phyloP scores from a whole-genome alignment of 495 filamentous ascomycete species.

The Thermothielavioides terrestris region DNA sequence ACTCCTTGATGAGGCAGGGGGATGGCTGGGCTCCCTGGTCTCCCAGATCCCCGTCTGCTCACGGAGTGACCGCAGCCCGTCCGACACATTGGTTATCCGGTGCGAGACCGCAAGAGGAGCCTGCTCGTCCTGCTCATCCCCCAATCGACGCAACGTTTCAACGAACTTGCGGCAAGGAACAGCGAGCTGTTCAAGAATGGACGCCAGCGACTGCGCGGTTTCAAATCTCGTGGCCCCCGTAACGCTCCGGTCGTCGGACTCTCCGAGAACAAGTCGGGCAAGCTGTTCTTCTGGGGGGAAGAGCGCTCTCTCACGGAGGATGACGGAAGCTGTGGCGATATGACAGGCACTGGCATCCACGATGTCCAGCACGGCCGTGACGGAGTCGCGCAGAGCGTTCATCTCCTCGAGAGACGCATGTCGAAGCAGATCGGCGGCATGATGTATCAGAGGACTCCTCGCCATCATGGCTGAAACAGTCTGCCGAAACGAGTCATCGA shows the following conservation, averaged over 20 bases:
- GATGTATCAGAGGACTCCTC: slow-evolving; percentile 27
- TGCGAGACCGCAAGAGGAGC: background rate
- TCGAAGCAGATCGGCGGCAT: slow-evolving; percentile 21
- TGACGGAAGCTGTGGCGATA: slow-evolving; percentile 3
- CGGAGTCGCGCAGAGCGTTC: background rate
- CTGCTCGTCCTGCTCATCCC: background rate
- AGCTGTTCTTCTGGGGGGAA: slow-evolving; percentile 17
- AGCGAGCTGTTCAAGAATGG: slow-evolving; percentile 3
- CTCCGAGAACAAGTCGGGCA: background rate
- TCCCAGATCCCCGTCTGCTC: too few relatives aligned
- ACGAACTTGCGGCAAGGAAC: slow-evolving; percentile 8
- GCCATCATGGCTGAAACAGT: slow-evolving; percentile 19
- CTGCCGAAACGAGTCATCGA: slow-evolving; percentile 14
- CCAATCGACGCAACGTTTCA: background rate
- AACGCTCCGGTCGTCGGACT: background rate
- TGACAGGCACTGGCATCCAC: slow-evolving; percentile 18
- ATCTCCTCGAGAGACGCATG: slow-evolving; percentile 28
- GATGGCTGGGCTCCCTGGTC: background rate
- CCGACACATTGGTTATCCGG: background rate
- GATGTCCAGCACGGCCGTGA: slow-evolving; percentile 24
- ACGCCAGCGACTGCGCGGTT: slow-evolving; percentile 1
- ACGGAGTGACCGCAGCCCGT: background rate
- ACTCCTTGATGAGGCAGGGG: background rate
- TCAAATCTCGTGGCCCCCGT: background rate
- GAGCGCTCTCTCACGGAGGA: slow-evolving; percentile 15